phyloP scores from a whole-genome alignment of 208 protist genomes.

The Trichomonas tenax region DNA sequence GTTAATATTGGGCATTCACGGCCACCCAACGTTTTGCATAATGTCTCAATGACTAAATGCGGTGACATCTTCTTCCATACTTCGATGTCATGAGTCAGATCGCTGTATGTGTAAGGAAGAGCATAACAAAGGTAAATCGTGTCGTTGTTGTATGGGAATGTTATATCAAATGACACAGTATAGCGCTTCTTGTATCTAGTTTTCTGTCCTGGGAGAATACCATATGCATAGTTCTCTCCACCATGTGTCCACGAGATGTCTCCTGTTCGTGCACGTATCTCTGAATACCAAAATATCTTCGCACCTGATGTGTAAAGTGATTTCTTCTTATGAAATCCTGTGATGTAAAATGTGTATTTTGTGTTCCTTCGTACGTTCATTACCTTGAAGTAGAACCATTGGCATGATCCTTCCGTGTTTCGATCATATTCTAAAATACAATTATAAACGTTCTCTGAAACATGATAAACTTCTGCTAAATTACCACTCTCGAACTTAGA shows the following conservation, averaged over 20 bases:
- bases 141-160: constrained; percentile 55
- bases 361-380: neutral
- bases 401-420: neutral
- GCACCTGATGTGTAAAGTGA: neutral
- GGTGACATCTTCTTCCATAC: neutral
- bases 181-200: neutral
- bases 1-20: neutral
- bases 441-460: neutral
- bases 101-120: constrained; percentile 81
- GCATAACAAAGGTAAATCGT: constrained; percentile 72
- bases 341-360: neutral
- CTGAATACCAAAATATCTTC: neutral
- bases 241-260: neutral
- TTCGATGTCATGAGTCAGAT: constrained; percentile 38
- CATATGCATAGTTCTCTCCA: neutral
- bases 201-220: neutral
- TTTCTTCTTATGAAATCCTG: neutral
- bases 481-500: neutral
- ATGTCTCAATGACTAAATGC: neutral
- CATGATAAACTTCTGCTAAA: neutral
- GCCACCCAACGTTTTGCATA: neutral
- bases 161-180: constrained; percentile 67
- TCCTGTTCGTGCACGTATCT: neutral
- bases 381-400: constrained; percentile 11
- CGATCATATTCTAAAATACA: neutral